phyloP scores from a whole-genome alignment of 1,284 basidiomycete species.

The Ustilago xerochloae region DNA sequence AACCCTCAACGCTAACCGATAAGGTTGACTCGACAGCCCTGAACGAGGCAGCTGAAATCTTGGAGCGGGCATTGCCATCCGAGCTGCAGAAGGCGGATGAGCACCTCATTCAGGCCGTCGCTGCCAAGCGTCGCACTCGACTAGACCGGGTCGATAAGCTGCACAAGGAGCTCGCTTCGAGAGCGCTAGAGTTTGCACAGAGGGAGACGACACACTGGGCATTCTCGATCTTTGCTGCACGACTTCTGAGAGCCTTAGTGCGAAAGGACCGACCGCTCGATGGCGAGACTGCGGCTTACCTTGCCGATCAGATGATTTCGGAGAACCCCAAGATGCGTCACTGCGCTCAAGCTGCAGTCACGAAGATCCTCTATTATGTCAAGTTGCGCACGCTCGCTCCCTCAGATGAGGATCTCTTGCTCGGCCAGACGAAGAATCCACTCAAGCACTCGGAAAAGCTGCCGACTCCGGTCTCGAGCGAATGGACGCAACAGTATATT shows the following conservation, averaged over 20 bases:
- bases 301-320: constrained; percentile 71
- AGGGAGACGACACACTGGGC: constrained; percentile 86
- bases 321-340: constrained; percentile 83
- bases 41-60: constrained; percentile 29
- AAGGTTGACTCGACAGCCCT: constrained; percentile 44
- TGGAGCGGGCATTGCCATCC: constrained; percentile 22
- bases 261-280: constrained; percentile 79
- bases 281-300: constrained; percentile 73
- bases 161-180: constrained; percentile 71
- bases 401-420: constrained; percentile 78
- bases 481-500: constrained; percentile 74
- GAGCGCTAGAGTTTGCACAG: constrained; percentile 77
- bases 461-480: constrained; percentile 60
- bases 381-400: constrained; percentile 85
- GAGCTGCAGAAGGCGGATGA: constrained; percentile 32
- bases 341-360: constrained; percentile 80
- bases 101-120: constrained; percentile 64
- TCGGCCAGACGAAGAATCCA: constrained; percentile 82
- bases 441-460: constrained; percentile 71
- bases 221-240: constrained; percentile 82
- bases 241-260: constrained; percentile 79
- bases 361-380: constrained; percentile 79
- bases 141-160: constrained; percentile 68
- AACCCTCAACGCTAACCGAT: constrained; percentile 60
- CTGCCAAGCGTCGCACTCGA: constrained; percentile 60